Evolutionary conservation across 2,329 filamentous ascomycete species (phyloP).

Genomic region (Sporothrix phasma): DNA sequence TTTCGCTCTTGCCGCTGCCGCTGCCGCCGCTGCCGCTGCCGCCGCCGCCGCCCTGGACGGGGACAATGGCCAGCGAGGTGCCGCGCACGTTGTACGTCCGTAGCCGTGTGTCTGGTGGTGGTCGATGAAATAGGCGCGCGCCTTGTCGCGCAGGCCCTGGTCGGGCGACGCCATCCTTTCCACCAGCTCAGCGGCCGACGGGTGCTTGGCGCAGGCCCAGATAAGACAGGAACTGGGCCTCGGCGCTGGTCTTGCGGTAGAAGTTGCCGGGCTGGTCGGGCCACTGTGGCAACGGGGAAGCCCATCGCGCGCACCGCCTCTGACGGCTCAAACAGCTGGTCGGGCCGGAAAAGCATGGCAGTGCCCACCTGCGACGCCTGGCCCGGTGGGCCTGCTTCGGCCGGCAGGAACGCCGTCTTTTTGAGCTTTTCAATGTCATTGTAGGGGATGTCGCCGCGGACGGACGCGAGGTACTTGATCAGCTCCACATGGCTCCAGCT

Average conservation of each 20-base stretch:
- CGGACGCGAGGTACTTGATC: conserved; percentile 87
- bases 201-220: conserved; percentile 67
- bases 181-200: conserved; percentile 63
- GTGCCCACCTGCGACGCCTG: conserved; percentile 44
- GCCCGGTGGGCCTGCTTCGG: conserved; percentile 52
- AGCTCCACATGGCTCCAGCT: conserved; percentile 91
- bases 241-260: conserved; percentile 53
- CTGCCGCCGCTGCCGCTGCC: conserved; percentile 21
- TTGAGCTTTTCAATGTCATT: conserved; percentile 72
- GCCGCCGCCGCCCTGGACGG: conserved; percentile 49
- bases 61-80: conserved; percentile 54
- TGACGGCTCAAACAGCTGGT: conserved; percentile 73
- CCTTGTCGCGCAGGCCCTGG: conserved; percentile 49
- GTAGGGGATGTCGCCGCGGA: conserved; percentile 75
- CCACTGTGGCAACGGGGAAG: conserved; percentile 74
- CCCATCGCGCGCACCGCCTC: conserved; percentile 57
- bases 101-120: conserved; percentile 76
- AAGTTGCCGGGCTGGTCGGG: conserved; percentile 56
- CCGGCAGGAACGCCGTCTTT: conserved; percentile 71
- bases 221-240: conserved; percentile 62
- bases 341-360: conserved; percentile 55
- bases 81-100: conserved; percentile 47
- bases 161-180: conserved; percentile 62
- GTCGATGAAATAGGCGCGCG: conserved; percentile 72
- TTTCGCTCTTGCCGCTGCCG: neutral